Conservation (phyloP, 352 stramenopile species). For the Phytophthora citrophthora region DNA sequence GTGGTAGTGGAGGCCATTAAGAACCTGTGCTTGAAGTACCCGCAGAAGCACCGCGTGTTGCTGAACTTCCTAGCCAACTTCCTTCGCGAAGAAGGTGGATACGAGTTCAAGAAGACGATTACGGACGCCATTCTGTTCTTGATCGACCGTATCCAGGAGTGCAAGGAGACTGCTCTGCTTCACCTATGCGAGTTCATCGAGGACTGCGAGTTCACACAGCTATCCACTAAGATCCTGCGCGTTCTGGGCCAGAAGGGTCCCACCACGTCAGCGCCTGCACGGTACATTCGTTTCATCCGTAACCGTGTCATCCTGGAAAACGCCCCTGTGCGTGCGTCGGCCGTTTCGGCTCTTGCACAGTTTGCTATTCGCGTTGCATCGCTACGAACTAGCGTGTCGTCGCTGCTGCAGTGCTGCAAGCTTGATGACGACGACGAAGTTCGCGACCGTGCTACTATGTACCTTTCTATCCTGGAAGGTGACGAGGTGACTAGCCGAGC, state of each 20-base stretch:
- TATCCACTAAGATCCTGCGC: slow-evolving; percentile 95
- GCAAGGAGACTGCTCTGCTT: slow-evolving; percentile 96
- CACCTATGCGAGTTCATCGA: slow-evolving; percentile 99
- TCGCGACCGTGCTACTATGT: slow-evolving; percentile 91
- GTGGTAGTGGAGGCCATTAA: slow-evolving; percentile 98
- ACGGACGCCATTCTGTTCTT: slow-evolving; percentile 98
- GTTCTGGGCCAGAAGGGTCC: slow-evolving; percentile 96
- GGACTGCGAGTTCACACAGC: slow-evolving; percentile 93
- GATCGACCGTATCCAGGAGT: slow-evolving; percentile 96
- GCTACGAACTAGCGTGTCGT: slow-evolving; percentile 93
- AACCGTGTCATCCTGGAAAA: slow-evolving; percentile 99
- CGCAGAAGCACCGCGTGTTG: slow-evolving; percentile 97
- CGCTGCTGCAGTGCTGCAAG: slow-evolving; percentile 95
- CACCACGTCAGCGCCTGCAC: slow-evolving; percentile 91
- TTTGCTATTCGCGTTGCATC: slow-evolving; percentile 96
- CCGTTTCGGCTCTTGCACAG: slow-evolving; percentile 95
- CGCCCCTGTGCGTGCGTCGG: slow-evolving; percentile 95
- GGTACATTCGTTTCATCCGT: slow-evolving; percentile 99
- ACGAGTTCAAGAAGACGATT: slow-evolving; percentile 99
- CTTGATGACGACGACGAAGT: slow-evolving; percentile 99
- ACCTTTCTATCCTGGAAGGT: slow-evolving; percentile 78
- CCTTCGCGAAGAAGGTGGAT: slow-evolving; percentile 95
- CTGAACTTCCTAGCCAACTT: slow-evolving; percentile 99
- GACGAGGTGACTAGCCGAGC: slow-evolving; percentile 59
- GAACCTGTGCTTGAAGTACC: slow-evolving; percentile 98